Base-by-base conservation (phyloP, 2,329 filamentous ascomycete genomes). In the Fonsecaea monophora region DNA sequence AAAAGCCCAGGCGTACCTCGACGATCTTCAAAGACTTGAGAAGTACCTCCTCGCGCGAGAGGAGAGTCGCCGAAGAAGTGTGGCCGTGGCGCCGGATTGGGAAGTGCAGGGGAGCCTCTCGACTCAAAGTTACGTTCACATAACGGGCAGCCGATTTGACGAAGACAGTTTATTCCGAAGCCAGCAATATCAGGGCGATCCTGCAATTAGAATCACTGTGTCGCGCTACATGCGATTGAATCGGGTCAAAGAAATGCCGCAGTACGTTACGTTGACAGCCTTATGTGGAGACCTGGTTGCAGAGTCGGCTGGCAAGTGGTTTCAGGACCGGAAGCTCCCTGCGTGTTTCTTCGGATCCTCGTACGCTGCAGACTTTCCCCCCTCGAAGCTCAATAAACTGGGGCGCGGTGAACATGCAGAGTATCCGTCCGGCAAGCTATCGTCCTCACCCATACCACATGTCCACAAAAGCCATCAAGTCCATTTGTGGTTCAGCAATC, bases 401-500 rank as follows among this genome's bases (percentile, higher is more conserved):
- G 68, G 32, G 18, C 48, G 37, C 15, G 37, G 55, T 35, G 67
- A 68, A 15, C 40, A 30, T 25, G 54, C 50, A 37, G 32, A 42
- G 30, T 40, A 55, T 58, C 60, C 75, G 78, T 69, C 67, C 80
- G 68, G 58, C 79, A 61, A 71, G 76, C 73, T 71, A 74, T 15
- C 66, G 74, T 42, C 82, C 81, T 77, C 73, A 2, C 84, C 86
- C 1, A 67, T 84, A 21, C 78, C 76, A 13, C 86, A 89, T 71
- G 75, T 77, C 4, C 75, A 82, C 7, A 2, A 86, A 85, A 40
- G 76, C 86, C 34, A 76, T 82, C 34, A 74, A 80, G 32, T 89
- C n/a, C 60, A 89, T 72, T 76, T 82, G 66, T 88, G 86, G 76
- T 82, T 83, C 59, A 89, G 87, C 0, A 87, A 84, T 72, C 87